Percentiles rank a stretch among this genome's conserved stretches.
These are phyloP conservation scores for Talaromyces adpressus DNA, from an alignment of 495 filamentous ascomycete species.

Conservation along the genomic window DNA sequence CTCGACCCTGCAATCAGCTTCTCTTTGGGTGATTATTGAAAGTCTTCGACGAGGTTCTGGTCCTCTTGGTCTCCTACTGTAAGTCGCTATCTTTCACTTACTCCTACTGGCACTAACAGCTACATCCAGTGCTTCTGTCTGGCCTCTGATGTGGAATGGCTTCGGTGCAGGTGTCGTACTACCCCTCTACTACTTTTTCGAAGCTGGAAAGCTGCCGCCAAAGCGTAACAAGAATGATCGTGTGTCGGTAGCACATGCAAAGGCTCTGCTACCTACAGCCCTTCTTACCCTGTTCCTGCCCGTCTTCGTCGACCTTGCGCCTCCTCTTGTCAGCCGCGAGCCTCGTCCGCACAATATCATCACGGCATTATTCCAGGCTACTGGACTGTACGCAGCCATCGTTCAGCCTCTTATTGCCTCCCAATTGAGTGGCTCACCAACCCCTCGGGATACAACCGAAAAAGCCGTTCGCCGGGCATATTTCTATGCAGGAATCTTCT, in stretches of 20 bases:
- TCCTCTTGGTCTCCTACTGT: neutral
- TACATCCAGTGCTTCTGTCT: neutral
- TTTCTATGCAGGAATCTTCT: neutral
- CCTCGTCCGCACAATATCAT: neutral
- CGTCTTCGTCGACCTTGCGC: neutral
- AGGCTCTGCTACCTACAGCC: neutral
- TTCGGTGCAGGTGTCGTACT: neutral
- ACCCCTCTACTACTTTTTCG: neutral
- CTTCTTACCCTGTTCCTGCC: neutral
- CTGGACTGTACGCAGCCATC: neutral
- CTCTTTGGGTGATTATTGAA: neutral
- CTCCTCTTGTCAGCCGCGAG: neutral
- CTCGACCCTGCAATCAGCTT: neutral
- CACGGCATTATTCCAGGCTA: neutral
- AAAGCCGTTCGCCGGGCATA: neutral
- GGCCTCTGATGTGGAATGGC: constrained; percentile 1
- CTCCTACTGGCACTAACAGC: neutral
- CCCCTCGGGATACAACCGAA: neutral
- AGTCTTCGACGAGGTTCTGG: neutral
- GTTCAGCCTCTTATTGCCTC: neutral
- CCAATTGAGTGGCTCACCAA: neutral
- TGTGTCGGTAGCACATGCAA: neutral
- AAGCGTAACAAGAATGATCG: neutral
- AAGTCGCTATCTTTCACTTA: neutral
- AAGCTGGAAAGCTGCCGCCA: neutral